These are phyloP conservation scores for Chenopodium berlandieri DNA, from an alignment of 148 eudicot genomes.

Conservation along the genomic window DNA sequence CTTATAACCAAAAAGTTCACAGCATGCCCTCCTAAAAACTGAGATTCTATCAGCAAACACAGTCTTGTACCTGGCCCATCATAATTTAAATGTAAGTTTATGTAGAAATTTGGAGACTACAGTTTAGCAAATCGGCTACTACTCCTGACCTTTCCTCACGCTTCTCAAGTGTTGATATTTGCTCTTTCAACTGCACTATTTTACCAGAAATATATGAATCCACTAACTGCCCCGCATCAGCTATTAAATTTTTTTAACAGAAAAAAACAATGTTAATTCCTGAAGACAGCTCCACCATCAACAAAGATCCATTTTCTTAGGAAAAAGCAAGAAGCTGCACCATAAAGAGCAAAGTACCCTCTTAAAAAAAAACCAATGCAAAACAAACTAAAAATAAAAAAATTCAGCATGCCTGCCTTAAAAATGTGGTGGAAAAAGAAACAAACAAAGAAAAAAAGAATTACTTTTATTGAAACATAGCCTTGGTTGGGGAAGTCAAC, in stretches of 20 bases:
- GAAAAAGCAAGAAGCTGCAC: neutral
- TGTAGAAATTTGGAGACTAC: neutral
- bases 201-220: constrained; percentile 89
- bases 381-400: no score
- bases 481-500: no score
- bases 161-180: constrained; percentile 96
- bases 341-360: no score
- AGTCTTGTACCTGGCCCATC: constrained; percentile 77
- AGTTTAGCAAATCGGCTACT: neutral
- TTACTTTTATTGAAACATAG: no score
- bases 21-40: constrained; percentile 97
- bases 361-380: neutral
- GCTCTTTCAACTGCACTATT: constrained; percentile 89
- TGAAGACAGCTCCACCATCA: neutral
- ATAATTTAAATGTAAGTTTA: constrained; percentile 19
- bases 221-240: constrained; percentile 77
- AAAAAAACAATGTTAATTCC: neutral
- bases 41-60: constrained; percentile 98
- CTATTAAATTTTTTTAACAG: constrained; percentile 32
- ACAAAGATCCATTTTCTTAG: neutral
- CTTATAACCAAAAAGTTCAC: constrained; percentile 99
- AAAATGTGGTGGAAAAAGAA: no score
- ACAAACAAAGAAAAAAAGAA: no score
- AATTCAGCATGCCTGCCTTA: no score
- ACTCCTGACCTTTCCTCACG: constrained; percentile 87